Evolutionary conservation across 2,329 filamentous ascomycete species (phyloP), one percentile per base, ranked within the genome.

Genomic region (Xylaria polymorpha): DNA sequence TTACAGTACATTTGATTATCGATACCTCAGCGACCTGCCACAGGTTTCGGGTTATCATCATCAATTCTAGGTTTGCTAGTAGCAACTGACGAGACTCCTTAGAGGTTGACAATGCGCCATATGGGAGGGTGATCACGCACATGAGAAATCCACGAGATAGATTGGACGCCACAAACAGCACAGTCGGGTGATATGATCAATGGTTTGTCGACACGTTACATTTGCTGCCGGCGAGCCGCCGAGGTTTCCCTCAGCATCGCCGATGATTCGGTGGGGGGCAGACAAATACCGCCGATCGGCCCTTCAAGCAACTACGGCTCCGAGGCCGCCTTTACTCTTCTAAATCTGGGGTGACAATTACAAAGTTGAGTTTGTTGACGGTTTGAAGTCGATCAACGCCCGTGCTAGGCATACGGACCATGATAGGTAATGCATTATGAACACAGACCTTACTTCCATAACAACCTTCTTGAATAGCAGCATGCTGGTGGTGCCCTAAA

Each of bases 151-250:
- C 10, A 10, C 46, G 20, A 48, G 20, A 25, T 29, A 7, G 46
- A 20, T 29, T 50, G 46, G 1, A 18, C 9, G 44, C n/a, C n/a
- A 46, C 44, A 46, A 22, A 46, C 20, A n/a, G n/a, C 18, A 44
- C 5, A 20, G 43, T 12, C 12, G 9, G 44, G n/a, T 22, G 20
- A 8, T 22, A 3, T 48, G n/a, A 22, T 18, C 44, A 48, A 48
- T 48, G 44, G n/a, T 15, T 20, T 48, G 44, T n/a, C 44, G 44
- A 48, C 44, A 48, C 44, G 44, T 48, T n/a, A 44, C n/a, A 10
- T 44, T 44, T 10, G 43, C 43, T 7, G 43, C 43, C 18, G 43
- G 18, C 5, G 43, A n/a, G 43, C 8, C n/a, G n/a, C 43, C 8
- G 43, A 20, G 15, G 7, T 44, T 20, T 20, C 8, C 43, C 9